Evolutionary conservation across 139 green algal genomes (phyloP).

Genomic region (Eudorina sp.): DNA sequence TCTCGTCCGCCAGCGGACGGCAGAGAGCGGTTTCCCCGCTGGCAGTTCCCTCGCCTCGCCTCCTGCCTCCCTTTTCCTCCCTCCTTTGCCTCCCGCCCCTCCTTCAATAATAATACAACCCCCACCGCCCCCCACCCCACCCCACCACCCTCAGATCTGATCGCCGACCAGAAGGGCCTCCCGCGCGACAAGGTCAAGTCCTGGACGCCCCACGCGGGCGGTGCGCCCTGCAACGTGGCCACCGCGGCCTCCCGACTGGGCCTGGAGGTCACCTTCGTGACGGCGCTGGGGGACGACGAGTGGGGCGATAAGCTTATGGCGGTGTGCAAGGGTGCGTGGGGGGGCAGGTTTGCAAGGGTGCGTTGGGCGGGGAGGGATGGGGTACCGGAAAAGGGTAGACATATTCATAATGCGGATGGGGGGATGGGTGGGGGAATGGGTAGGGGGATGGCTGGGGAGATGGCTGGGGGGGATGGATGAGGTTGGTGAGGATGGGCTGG

Average conservation of each 20-base stretch:
- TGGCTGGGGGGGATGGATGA: no score
- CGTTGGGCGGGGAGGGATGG: neutral
- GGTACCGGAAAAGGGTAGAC: no score
- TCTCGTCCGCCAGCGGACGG: no score
- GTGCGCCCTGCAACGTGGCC: constrained; percentile 88
- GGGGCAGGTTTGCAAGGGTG: neutral
- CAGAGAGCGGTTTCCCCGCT: no score
- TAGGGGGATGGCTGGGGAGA: neutral
- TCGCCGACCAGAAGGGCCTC: constrained; percentile 84
- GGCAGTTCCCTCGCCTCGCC: neutral
- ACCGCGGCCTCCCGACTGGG: constrained; percentile 73
- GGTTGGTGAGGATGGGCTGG: no score
- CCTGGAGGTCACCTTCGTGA: constrained; percentile 73
- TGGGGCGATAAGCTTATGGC: constrained; percentile 77
- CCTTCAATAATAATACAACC: no score
- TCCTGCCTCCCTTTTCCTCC: neutral
- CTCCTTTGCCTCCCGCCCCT: neutral
- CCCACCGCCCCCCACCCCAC: no score
- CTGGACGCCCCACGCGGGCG: constrained; percentile 91
- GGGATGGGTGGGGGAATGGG: neutral
- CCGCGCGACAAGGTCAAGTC: constrained; percentile 78
- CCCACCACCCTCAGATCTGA: constrained; percentile 77
- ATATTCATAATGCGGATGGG: no score
- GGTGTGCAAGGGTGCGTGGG: constrained; percentile 73
- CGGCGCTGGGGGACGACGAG: constrained; percentile 83